Evolutionary conservation across 768 basidiomycete species (phyloP).

Genomic region (Gymnopilus dilepis): DNA sequence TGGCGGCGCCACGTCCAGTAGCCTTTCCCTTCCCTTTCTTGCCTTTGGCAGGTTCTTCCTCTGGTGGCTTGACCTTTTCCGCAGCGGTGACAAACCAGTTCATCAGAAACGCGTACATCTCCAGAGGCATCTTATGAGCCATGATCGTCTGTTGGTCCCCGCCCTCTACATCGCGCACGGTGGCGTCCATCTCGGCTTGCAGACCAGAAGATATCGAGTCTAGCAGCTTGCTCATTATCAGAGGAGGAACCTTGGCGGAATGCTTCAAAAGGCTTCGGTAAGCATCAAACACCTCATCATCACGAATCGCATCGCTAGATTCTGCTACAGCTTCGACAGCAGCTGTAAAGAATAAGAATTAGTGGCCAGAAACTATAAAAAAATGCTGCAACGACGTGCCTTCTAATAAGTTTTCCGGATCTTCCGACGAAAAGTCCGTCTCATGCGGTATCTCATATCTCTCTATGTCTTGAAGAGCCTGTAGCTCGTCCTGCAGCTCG

Average conservation of each 20-base stretch:
- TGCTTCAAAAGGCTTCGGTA: conserved; percentile 84
- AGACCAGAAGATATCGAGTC: conserved; percentile 86
- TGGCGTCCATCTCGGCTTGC: conserved; percentile 72
- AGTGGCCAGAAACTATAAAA: neutral
- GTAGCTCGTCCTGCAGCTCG: conserved; percentile 81
- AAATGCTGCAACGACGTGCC: conserved; percentile 41
- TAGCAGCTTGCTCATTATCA: conserved; percentile 82
- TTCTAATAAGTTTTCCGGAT: conserved; percentile 62
- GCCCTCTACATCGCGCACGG: conserved; percentile 68
- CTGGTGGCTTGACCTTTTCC: conserved; percentile 72
- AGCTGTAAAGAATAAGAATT: conserved; percentile 42
- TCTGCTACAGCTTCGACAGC: conserved; percentile 85
- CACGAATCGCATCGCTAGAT: conserved; percentile 72
- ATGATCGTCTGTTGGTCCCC: conserved; percentile 67
- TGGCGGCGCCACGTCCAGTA: conserved; percentile 41
- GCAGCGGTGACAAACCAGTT: conserved; percentile 87
- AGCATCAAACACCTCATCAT: conserved; percentile 77
- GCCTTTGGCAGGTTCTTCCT: conserved; percentile 52
- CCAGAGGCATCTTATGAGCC: conserved; percentile 75
- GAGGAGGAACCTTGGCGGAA: conserved; percentile 62
- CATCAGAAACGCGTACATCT: conserved; percentile 92
- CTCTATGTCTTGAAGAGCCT: conserved; percentile 62
- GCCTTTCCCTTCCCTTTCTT: conserved; percentile 63
- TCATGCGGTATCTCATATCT: conserved; percentile 74
- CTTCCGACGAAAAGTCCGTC: conserved; percentile 63